Conservation (phyloP, 768 basidiomycete species). For the Mycena maculata region DNA sequence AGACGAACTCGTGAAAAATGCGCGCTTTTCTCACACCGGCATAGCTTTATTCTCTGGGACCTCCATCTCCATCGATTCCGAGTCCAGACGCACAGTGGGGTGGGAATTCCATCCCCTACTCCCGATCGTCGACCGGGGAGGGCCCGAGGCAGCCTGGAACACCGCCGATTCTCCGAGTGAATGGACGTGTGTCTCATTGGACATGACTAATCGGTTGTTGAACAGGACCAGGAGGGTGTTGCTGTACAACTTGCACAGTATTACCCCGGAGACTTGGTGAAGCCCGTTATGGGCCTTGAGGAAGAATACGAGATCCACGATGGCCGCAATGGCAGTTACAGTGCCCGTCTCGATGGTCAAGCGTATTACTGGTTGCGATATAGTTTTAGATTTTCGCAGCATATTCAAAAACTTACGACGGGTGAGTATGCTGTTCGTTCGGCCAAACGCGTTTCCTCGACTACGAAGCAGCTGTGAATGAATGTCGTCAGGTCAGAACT, state of each 20-base stretch:
- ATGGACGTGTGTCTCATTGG: too few relatives aligned
- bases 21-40: too few relatives aligned
- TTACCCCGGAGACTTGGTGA: slow-evolving; percentile 27
- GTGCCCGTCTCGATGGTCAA: slow-evolving; percentile 31
- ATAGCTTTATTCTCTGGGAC: too few relatives aligned
- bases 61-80: too few relatives aligned
- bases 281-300: slow-evolving; percentile 24
- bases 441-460: slow-evolving; percentile 3
- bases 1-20: too few relatives aligned
- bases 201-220: slow-evolving; percentile 23
- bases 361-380: slow-evolving; percentile 17
- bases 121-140: too few relatives aligned
- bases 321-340: slow-evolving; percentile 22
- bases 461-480: slow-evolving; percentile 21
- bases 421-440: slow-evolving; percentile 22
- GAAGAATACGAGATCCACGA: slow-evolving; percentile 29
- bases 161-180: too few relatives aligned
- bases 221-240: slow-evolving; percentile 29
- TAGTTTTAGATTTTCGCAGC: neutral
- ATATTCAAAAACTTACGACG: slow-evolving; percentile 14
- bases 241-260: slow-evolving; percentile 28
- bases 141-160: too few relatives aligned
- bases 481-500: neutral
- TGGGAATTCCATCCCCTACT: too few relatives aligned
- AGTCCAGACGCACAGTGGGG: too few relatives aligned